Percentiles rank a stretch among this genome's conserved stretches.
Evolutionary conservation across 2,329 filamentous ascomycete genomes (phyloP).

Genomic region (Raffaelea ambrosiae): DNA sequence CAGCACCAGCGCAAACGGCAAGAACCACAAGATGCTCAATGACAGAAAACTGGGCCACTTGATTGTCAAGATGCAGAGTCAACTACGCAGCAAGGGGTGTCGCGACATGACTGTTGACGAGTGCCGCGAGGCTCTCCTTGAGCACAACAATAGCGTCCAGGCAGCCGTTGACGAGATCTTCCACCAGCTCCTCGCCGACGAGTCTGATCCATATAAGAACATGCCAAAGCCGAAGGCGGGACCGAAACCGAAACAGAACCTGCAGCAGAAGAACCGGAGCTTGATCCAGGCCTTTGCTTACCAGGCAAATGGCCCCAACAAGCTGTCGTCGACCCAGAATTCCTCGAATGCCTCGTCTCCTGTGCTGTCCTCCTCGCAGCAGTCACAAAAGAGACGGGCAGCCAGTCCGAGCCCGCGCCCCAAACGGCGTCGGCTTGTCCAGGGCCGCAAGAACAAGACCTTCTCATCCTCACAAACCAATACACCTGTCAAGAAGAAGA

Average conservation of each 20-base stretch:
- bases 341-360: constrained; percentile 6
- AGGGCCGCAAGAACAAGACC: constrained; percentile 12
- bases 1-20: not conserved
- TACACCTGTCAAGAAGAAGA: constrained; percentile 6
- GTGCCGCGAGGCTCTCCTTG: constrained; percentile 8
- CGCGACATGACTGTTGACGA: not conserved
- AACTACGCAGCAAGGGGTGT: constrained; percentile 6
- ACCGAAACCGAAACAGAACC: not conserved
- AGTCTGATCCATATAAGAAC: not conserved
- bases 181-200: constrained; percentile 3
- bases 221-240: too few species aligned
- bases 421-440: constrained; percentile 20
- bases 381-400: constrained; percentile 5
- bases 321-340: not conserved
- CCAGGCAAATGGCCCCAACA: constrained; percentile 1
- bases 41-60: constrained; percentile 7
- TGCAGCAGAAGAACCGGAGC: constrained; percentile 1
- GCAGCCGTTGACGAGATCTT: constrained; percentile 8
- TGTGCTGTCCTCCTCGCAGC: constrained; percentile 6
- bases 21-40: constrained; percentile 4
- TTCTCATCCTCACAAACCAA: constrained; percentile 13
- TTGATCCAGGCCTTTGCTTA: constrained; percentile 14
- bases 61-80: constrained; percentile 6
- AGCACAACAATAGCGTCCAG: constrained; percentile 8
- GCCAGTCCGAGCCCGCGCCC: constrained; percentile 11